phyloP scores from a whole-genome alignment of 2,329 filamentous ascomycete genomes.

The Ophiocordyceps camponoti-floridani region DNA sequence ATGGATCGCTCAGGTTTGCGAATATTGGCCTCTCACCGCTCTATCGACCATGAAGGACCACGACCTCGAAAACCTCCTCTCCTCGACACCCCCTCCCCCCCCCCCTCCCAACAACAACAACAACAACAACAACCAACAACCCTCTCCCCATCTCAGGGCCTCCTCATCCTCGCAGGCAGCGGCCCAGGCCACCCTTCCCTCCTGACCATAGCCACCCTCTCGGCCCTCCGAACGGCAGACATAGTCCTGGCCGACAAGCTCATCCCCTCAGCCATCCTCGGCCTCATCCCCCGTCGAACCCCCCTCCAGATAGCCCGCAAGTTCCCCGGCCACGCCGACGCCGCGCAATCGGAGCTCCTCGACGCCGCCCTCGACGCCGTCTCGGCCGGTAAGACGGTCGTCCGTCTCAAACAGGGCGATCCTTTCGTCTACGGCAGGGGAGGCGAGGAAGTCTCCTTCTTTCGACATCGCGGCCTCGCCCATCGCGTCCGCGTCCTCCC shows the following conservation, averaged over 20 bases:
- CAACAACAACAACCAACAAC: slow-evolving; percentile 4
- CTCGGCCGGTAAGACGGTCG: slow-evolving; percentile 52
- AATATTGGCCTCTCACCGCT: slow-evolving; percentile 87
- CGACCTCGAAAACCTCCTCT: slow-evolving; percentile 59
- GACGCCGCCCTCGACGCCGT: slow-evolving; percentile 55
- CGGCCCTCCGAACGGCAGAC: slow-evolving; percentile 57
- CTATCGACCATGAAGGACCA: slow-evolving; percentile 64
- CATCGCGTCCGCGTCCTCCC: slow-evolving; percentile 56
- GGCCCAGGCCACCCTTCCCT: slow-evolving; percentile 88
- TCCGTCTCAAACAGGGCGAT: slow-evolving; percentile 89
- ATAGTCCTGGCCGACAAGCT: slow-evolving; percentile 76
- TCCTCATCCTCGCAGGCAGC: slow-evolving; percentile 76
- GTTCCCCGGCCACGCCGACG: slow-evolving; percentile 92
- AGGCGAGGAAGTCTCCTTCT: slow-evolving; percentile 80
- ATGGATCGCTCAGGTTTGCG: slow-evolving; percentile 91
- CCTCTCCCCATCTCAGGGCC: slow-evolving; percentile 25
- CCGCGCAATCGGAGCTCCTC: slow-evolving; percentile 79
- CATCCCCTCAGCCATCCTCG: slow-evolving; percentile 67
- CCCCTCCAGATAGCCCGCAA: slow-evolving; percentile 87
- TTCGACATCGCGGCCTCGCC: slow-evolving; percentile 51
- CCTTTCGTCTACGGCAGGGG: slow-evolving; percentile 92
- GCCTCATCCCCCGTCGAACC: slow-evolving; percentile 77
- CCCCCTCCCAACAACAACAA: slow-evolving; percentile 9
- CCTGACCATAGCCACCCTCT: slow-evolving; percentile 65
- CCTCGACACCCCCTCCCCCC: slow-evolving; percentile 38